phyloP scores from a whole-genome alignment of 139 green algal species.

The Chlorella ohadii region DNA sequence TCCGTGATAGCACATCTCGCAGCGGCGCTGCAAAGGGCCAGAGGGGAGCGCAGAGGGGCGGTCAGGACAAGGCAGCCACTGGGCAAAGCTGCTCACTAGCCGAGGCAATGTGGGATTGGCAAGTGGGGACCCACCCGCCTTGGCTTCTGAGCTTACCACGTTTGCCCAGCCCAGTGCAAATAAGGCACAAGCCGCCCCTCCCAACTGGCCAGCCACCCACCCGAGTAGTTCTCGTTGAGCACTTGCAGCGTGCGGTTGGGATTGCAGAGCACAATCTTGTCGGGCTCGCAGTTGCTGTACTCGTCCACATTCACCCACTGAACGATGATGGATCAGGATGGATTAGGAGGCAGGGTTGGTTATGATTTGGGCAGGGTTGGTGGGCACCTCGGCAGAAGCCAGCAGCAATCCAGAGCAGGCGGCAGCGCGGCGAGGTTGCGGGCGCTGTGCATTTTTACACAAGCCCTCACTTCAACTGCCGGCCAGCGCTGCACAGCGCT shows the following conservation, averaged over 20 bases:
- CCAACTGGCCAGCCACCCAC: not conserved
- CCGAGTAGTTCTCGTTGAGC: slow-evolving; percentile 70
- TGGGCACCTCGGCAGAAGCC: too few species aligned
- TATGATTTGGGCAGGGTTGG: not conserved
- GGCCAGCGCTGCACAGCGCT: too few species aligned
- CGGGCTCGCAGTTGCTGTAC: slow-evolving; percentile 83
- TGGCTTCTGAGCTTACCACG: too few species aligned
- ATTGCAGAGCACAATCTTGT: slow-evolving; percentile 78
- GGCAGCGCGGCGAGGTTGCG: not conserved
- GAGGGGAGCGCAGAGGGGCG: not conserved
- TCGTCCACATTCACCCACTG: slow-evolving; percentile 92
- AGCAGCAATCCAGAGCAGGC: too few species aligned
- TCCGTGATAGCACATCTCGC: slow-evolving; percentile 52
- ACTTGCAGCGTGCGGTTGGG: slow-evolving; percentile 69
- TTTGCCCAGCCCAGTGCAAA: too few species aligned
- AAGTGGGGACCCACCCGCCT: too few species aligned
- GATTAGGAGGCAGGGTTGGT: not conserved
- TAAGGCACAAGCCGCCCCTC: too few species aligned
- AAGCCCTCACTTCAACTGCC: too few species aligned
- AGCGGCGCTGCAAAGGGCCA: slow-evolving; percentile 51
- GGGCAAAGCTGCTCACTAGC: too few species aligned
- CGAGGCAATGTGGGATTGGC: too few species aligned
- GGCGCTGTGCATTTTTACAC: too few species aligned
- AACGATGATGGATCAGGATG: slow-evolving; percentile 22
- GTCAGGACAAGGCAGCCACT: too few species aligned